Evolutionary conservation across 2,329 filamentous ascomycete genomes (phyloP).

Genomic region (Aspergillus clavatus): DNA sequence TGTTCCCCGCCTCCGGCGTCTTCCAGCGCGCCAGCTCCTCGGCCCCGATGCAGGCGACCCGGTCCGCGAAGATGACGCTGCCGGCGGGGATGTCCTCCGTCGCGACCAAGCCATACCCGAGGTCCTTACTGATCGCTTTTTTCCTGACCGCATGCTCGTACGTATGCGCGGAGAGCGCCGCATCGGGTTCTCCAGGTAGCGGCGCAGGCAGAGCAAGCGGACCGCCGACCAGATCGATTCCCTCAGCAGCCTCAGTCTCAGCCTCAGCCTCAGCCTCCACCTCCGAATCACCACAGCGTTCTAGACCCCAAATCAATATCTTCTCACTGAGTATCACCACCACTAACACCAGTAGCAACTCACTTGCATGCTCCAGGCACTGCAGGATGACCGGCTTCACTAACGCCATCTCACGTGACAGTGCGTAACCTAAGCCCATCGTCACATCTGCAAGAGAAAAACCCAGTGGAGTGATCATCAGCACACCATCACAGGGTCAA

Average conservation of each 20-base stretch:
- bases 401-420: constrained; percentile 14
- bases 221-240: background rate
- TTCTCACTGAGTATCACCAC: background rate
- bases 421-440: constrained; percentile 11
- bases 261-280: too few species aligned
- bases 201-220: background rate
- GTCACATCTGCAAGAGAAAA: background rate
- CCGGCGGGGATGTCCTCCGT: constrained; percentile 8
- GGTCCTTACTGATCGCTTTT: constrained; percentile 2
- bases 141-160: background rate
- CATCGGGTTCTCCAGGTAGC: background rate
- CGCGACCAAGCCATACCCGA: constrained; percentile 11
- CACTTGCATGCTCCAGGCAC: too few species aligned
- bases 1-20: background rate
- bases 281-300: too few species aligned
- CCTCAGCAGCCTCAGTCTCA: background rate
- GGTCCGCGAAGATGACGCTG: constrained; percentile 9
- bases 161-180: background rate
- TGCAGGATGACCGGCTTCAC: too few species aligned
- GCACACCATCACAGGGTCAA: too few species aligned
- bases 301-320: too few species aligned
- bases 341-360: background rate
- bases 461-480: too few species aligned
- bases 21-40: background rate
- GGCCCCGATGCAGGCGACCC: constrained; percentile 1